A percentile compares a stretch with the other conserved stretches of the same genome.
Conservation (phyloP, 2,329 filamentous ascomycete species). For the Trichoderma sp. region DNA sequence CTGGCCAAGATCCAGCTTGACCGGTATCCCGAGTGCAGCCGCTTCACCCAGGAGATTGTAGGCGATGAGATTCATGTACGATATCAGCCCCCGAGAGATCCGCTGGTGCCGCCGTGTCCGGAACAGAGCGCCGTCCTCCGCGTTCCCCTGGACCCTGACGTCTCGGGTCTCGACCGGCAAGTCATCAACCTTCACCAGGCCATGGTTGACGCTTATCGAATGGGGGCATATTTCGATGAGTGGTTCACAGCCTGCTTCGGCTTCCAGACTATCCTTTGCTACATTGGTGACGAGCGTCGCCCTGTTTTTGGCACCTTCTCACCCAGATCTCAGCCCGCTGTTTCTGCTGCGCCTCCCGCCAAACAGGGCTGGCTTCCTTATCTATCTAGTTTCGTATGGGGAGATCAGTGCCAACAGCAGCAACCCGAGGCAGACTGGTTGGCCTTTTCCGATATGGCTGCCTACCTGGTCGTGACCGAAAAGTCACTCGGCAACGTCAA, state of each 20-base stretch:
- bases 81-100: slow-evolving; percentile 43
- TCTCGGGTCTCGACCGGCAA: slow-evolving; percentile 46
- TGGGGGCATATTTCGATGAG: slow-evolving; percentile 59
- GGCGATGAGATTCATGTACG: slow-evolving; percentile 43
- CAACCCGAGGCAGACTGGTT: slow-evolving; percentile 50
- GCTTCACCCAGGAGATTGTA: slow-evolving; percentile 63
- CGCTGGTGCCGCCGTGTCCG: slow-evolving; percentile 41
- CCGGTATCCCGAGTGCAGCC: slow-evolving; percentile 58
- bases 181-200: slow-evolving; percentile 62
- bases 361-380: slow-evolving; percentile 40
- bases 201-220: slow-evolving; percentile 59
- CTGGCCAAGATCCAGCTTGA: slow-evolving; percentile 62
- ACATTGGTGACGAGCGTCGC: slow-evolving; percentile 63
- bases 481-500: slow-evolving; percentile 70
- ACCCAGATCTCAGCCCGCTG: slow-evolving; percentile 37
- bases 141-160: slow-evolving; percentile 59
- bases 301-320: slow-evolving; percentile 60
- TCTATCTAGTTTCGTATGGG: slow-evolving; percentile 37
- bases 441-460: slow-evolving; percentile 73
- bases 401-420: slow-evolving; percentile 5
- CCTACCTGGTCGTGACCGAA: slow-evolving; percentile 71
- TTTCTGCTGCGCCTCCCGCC: slow-evolving; percentile 11
- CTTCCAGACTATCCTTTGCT: slow-evolving; percentile 61
- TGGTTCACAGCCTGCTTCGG: slow-evolving; percentile 72
- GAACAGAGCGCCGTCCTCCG: slow-evolving; percentile 45